Base-by-base conservation (phyloP, 2,329 filamentous ascomycete species). In the Ascomycota sp. region DNA sequence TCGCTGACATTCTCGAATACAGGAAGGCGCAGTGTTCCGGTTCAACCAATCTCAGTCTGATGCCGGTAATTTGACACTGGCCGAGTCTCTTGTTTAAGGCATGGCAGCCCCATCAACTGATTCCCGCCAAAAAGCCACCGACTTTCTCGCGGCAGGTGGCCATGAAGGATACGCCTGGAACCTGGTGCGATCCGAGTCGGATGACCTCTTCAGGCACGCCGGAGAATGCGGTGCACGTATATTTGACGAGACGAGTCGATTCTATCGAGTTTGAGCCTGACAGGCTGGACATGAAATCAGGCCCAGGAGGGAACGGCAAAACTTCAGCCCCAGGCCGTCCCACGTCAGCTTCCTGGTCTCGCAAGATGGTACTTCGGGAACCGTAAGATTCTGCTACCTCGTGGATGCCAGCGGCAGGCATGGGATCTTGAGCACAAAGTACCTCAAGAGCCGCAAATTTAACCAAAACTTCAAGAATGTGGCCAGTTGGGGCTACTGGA, bases 401-500 rank as follows among this genome's bases (percentile, higher is more conserved):
- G 40, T 65, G 1, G 60, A 66, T 40, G 61, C 61, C 0, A 56
- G 47, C 30, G 61, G 62, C 3, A 48, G 61, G 9, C 35, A 34
- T 1, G 61, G 60, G 3, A 29, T 65, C 3, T 13, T 65, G 8
- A 52, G 44, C 29, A 65, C 57, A 13, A 60, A 59, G 36, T 63
- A 64, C 36, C 32, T 58, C 17, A 62, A 60, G 42, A 60, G 61
- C 36, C 52, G 61, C 1, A 45, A 41, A 4, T 57, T 46, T 37
- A 66, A 64, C 38, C 35, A 56, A 24, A 53, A 47, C 1, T 43
- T 65, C 13, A 63, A 63, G 43, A 65, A 62, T 32, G 34, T 62
- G 8, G 60, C 62, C 5, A 55, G 36, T 30, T 65, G 60, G 61
- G 54, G 43, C 1, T 66, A 65, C 37, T 66, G 50, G 47, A 50